A percentile compares a stretch with the other conserved stretches of the same genome.
phyloP scores from a whole-genome alignment of 1,284 basidiomycete species.

The Vanrija sp. region DNA sequence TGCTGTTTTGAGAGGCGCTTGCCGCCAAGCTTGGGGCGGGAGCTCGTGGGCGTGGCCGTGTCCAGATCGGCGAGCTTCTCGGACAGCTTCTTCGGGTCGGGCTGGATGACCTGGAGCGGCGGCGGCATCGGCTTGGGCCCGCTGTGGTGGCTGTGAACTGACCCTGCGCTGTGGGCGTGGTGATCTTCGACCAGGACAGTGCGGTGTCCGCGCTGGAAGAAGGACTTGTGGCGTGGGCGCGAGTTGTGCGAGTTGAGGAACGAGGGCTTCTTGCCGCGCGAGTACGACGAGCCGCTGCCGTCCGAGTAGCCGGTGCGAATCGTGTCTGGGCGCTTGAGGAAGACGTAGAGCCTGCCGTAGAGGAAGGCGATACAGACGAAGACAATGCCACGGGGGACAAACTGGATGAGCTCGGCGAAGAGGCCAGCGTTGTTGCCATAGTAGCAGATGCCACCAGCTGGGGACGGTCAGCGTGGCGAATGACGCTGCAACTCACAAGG shows the following conservation, averaged over 20 bases:
- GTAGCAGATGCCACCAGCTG: conserved; percentile 45
- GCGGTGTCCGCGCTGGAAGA: background rate
- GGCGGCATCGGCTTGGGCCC: background rate
- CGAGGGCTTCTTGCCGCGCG: conserved; percentile 2
- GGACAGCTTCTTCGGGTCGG: background rate
- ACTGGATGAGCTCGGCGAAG: conserved; percentile 48
- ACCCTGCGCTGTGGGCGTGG: too few relatives aligned
- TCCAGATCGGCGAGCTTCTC: background rate
- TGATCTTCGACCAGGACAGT: conserved; percentile 4
- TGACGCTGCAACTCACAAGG: background rate
- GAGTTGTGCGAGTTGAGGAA: conserved; percentile 4
- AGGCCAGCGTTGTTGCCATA: conserved; percentile 41
- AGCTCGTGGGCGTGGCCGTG: too few relatives aligned
- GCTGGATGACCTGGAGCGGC: background rate
- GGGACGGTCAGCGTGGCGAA: conserved; percentile 8
- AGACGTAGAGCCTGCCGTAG: conserved; percentile 49
- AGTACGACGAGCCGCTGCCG: conserved; percentile 7
- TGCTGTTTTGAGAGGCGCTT: background rate
- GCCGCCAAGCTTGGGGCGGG: too few relatives aligned
- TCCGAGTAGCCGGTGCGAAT: conserved; percentile 40
- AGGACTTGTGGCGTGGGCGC: background rate
- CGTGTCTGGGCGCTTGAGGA: conserved; percentile 49
- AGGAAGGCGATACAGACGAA: conserved; percentile 43
- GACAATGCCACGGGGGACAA: conserved; percentile 42
- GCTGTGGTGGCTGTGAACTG: background rate